phyloP scores from a whole-genome alignment of 345 rosid genomes.

The Lumnitzera littorea region DNA sequence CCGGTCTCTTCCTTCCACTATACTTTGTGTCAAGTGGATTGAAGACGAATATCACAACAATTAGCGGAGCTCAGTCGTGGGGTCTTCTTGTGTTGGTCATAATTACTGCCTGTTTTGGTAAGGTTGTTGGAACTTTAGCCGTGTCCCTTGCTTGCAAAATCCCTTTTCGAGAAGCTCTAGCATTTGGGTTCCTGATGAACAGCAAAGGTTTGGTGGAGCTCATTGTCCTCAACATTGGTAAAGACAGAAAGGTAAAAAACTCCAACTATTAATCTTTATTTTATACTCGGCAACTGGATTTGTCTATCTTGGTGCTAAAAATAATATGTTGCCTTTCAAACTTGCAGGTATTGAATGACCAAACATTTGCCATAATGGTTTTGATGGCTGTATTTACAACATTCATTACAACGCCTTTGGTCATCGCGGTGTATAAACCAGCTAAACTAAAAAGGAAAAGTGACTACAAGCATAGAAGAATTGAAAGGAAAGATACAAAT shows the following conservation, averaged over 20 bases:
- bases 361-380: slow-evolving; percentile 71
- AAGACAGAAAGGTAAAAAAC: slow-evolving; percentile 50
- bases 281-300: too few species aligned
- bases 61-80: slow-evolving; percentile 59
- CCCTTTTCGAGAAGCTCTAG: slow-evolving; percentile 42
- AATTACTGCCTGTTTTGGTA: slow-evolving; percentile 60
- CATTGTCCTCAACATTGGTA: slow-evolving; percentile 79
- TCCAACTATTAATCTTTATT: too few species aligned
- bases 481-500: slow-evolving; percentile 30
- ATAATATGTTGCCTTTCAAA: not conserved
- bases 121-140: slow-evolving; percentile 51
- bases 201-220: slow-evolving; percentile 87
- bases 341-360: slow-evolving; percentile 68
- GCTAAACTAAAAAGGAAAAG: slow-evolving; percentile 21
- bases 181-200: slow-evolving; percentile 72
- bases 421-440: slow-evolving; percentile 60
- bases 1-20: slow-evolving; percentile 64
- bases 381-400: slow-evolving; percentile 83
- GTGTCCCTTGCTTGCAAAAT: slow-evolving; percentile 46
- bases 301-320: too few species aligned
- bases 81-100: slow-evolving; percentile 63
- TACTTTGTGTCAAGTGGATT: slow-evolving; percentile 80
- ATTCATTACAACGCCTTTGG: slow-evolving; percentile 67
- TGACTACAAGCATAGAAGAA: slow-evolving; percentile 42
- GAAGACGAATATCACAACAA: slow-evolving; percentile 62